Evolutionary conservation across 495 filamentous ascomycete species (phyloP).

Genomic region (Penicillium cosmopolitanum): DNA sequence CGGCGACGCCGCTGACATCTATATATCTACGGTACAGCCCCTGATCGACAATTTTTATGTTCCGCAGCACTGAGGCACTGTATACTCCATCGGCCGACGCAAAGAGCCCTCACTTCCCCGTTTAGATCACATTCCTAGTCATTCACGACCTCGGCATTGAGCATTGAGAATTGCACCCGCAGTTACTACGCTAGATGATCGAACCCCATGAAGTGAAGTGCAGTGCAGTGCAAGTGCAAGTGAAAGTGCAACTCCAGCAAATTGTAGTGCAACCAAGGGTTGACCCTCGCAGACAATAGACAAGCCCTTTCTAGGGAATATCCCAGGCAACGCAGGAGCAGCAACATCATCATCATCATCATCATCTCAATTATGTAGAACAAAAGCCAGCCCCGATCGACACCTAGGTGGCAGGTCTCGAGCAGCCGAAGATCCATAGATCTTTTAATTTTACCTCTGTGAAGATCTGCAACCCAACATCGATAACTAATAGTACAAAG

Average conservation of each 20-base stretch:
- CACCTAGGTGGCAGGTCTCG: too few species aligned
- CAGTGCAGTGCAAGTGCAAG: too few species aligned
- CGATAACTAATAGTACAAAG: neutral
- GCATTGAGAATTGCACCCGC: neutral
- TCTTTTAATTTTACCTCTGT: neutral
- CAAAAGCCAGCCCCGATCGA: too few species aligned
- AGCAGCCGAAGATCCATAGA: too few species aligned
- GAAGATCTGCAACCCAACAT: neutral
- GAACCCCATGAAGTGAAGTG: too few species aligned
- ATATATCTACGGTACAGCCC: constrained; percentile 27
- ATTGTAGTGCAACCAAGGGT: neutral
- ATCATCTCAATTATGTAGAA: neutral
- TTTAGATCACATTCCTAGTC: constrained; percentile 22
- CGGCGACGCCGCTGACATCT: constrained; percentile 16
- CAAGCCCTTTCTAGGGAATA: neutral
- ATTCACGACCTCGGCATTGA: neutral
- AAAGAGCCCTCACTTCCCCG: constrained; percentile 3
- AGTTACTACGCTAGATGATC: neutral
- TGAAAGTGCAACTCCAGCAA: too few species aligned
- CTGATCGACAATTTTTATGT: constrained; percentile 26
- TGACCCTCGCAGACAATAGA: constrained; percentile 1
- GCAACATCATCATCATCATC: neutral
- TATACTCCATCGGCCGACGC: constrained; percentile 10
- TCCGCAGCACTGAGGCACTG: constrained; percentile 9
- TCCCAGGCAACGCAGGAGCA: neutral